Percentiles rank a stretch among this genome's conserved stretches.
Conservation (phyloP, 2,329 filamentous ascomycete genomes). For the Rhinocladiella similis region DNA sequence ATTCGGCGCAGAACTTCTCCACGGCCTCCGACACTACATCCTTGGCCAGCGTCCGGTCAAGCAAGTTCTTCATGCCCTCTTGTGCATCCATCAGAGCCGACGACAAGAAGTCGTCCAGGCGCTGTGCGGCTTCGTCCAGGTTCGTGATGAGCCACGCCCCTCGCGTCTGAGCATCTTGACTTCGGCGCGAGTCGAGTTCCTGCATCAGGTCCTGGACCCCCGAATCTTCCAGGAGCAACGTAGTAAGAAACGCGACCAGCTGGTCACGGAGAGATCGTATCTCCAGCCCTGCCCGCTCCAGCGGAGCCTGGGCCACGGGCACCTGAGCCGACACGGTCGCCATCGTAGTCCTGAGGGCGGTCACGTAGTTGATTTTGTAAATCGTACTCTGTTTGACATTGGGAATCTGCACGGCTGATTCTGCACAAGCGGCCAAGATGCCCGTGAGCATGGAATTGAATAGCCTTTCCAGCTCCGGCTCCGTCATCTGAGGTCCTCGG, state of each 20-base stretch:
- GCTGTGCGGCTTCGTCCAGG: constrained; percentile 62
- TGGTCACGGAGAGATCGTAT: constrained; percentile 17
- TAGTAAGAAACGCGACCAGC: constrained; percentile 18
- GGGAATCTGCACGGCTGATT: constrained; percentile 52
- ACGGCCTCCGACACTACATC: constrained; percentile 80
- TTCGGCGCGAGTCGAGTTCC: constrained; percentile 19
- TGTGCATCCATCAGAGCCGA: constrained; percentile 91
- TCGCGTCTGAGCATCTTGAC: not conserved
- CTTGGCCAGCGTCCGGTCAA: constrained; percentile 70
- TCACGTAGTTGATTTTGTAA: constrained; percentile 50
- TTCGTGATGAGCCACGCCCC: constrained; percentile 41
- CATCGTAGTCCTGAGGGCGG: constrained; percentile 57
- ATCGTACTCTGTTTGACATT: constrained; percentile 47
- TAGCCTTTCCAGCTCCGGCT: constrained; percentile 75
- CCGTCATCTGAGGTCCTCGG: constrained; percentile 26
- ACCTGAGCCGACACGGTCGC: constrained; percentile 52
- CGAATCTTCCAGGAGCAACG: constrained; percentile 24
- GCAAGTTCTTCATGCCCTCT: constrained; percentile 73
- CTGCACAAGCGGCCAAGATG: constrained; percentile 74
- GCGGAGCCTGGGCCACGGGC: constrained; percentile 31
- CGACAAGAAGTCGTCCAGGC: constrained; percentile 85
- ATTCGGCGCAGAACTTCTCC: constrained; percentile 80
- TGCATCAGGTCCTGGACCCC: constrained; percentile 22
- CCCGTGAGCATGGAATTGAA: constrained; percentile 82
- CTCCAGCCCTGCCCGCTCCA: constrained; percentile 19